These are phyloP conservation scores for Neurospora cerealis DNA, from an alignment of 495 filamentous ascomycete species.

Conservation along the genomic window DNA sequence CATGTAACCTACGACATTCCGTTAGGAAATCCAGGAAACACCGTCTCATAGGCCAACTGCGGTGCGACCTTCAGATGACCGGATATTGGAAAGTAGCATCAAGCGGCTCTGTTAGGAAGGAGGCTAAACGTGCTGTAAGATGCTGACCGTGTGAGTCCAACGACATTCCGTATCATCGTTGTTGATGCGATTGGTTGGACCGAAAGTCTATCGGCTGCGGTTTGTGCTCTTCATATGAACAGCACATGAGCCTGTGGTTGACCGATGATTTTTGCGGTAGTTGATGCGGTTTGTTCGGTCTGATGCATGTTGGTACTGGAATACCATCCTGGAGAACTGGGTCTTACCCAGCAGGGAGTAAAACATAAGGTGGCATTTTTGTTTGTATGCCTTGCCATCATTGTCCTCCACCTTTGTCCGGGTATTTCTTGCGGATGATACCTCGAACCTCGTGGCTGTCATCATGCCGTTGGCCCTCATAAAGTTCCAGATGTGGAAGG, in stretches of 20 bases:
- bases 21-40: not conserved
- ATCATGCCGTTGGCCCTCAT: not conserved
- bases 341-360: not conserved
- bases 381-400: not conserved
- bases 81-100: not conserved
- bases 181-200: not conserved
- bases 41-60: not conserved
- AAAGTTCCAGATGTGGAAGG: not conserved
- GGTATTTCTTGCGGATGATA: not conserved
- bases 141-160: not conserved
- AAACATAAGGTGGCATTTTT: not conserved
- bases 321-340: not conserved
- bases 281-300: not conserved
- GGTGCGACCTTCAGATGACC: not conserved
- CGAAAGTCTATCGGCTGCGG: not conserved
- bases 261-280: not conserved
- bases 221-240: not conserved
- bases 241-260: not conserved
- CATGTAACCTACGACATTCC: not conserved
- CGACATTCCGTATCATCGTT: not conserved
- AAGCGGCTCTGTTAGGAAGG: not conserved
- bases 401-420: not conserved
- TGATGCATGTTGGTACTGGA: not conserved
- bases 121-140: not conserved
- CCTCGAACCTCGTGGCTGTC: not conserved